Base-by-base conservation (phyloP, 139 green algal genomes). In the Coelastrella sp. region DNA sequence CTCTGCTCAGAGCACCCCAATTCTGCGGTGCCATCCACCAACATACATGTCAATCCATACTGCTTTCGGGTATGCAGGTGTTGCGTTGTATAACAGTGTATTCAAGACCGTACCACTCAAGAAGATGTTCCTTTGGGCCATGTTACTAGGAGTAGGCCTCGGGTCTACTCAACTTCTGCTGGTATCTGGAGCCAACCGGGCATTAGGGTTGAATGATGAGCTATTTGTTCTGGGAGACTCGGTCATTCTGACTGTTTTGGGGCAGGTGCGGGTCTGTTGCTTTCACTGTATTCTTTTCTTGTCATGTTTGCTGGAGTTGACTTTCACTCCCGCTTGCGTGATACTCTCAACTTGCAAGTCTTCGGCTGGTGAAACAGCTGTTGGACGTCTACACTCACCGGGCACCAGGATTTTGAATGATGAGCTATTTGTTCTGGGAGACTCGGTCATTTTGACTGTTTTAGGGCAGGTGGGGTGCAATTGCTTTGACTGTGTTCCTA, bases 161-260 rank as follows among this genome's bases (percentile, higher is more conserved):
- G 96, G 96, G 65, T 90, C 95, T 23, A 99, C 96, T 7, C 97
- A 99, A 54, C 54, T 80, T 7, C 97, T 98, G 95, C 95, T 99
- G n/a, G 90, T 97, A 11, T 92, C 89, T 73, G 93, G 96, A 5
- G 8, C 91, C 60, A 98, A 98, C 92, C 83, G 80, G 10, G 7
- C 89, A 54, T 85, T 95, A 77, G 93, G 95, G 3, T 93, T 99
- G 4, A 95, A 81, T 64, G 94, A 99, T 93, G 87, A 99, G 90
- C 80, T 97, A 11, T 99, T 99, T 91, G 96, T 98, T 57, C 92
- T 99, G 91, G 97, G 95, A 0, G 98, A 99, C 94, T 96, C 92
- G 5, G 93, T 98, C 7, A 92, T 99, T 20, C 96, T 99, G 13
- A 98, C 97, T 54, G 98, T 98, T 57, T 94, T 99, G 16, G 98